Percentiles rank a stretch among this genome's conserved stretches.
Evolutionary conservation across 2,329 filamentous ascomycete genomes (phyloP).

Genomic region (Periconia sp.): DNA sequence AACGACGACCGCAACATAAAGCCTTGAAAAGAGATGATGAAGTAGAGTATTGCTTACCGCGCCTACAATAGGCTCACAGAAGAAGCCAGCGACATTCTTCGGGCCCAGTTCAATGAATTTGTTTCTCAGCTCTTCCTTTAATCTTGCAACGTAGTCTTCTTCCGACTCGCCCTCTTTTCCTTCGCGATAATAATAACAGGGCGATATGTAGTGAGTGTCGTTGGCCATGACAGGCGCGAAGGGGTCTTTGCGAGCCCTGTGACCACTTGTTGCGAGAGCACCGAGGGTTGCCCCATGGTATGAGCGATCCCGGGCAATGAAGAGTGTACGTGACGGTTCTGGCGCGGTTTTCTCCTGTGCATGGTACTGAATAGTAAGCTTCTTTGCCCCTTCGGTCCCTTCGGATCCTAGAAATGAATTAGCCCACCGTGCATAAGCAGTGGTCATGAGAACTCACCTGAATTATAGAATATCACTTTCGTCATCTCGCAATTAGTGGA

Average conservation of each 20-base stretch:
- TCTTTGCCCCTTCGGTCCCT: slow-evolving; percentile 72
- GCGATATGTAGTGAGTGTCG: slow-evolving; percentile 66
- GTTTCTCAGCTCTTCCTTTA: slow-evolving; percentile 69
- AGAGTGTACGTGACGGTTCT: slow-evolving; percentile 62
- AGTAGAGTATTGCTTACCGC: slow-evolving; percentile 58
- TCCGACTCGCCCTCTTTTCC: slow-evolving; percentile 60
- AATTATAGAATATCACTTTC: slow-evolving; percentile 63
- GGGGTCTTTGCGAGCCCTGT: slow-evolving; percentile 63
- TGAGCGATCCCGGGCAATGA: slow-evolving; percentile 69
- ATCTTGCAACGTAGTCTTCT: slow-evolving; percentile 63
- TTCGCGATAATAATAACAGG: slow-evolving; percentile 70
- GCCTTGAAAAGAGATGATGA: too few relatives aligned
- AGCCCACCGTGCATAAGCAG: too few relatives aligned
- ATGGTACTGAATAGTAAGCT: slow-evolving; percentile 71
- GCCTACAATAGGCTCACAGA: slow-evolving; percentile 75
- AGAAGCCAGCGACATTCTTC: slow-evolving; percentile 71
- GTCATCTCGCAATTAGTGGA: slow-evolving; percentile 59
- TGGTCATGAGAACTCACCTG: slow-evolving; percentile 50
- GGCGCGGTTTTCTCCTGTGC: slow-evolving; percentile 59
- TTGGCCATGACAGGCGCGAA: slow-evolving; percentile 62
- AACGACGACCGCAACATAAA: background rate
- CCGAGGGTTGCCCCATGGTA: slow-evolving; percentile 77
- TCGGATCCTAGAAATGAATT: slow-evolving; percentile 56
- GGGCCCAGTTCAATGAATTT: slow-evolving; percentile 70
- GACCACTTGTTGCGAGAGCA: slow-evolving; percentile 68